A percentile compares a stretch with the other conserved stretches of the same genome.
phyloP scores from a whole-genome alignment of 345 rosid species.

The Citrus inodora region DNA sequence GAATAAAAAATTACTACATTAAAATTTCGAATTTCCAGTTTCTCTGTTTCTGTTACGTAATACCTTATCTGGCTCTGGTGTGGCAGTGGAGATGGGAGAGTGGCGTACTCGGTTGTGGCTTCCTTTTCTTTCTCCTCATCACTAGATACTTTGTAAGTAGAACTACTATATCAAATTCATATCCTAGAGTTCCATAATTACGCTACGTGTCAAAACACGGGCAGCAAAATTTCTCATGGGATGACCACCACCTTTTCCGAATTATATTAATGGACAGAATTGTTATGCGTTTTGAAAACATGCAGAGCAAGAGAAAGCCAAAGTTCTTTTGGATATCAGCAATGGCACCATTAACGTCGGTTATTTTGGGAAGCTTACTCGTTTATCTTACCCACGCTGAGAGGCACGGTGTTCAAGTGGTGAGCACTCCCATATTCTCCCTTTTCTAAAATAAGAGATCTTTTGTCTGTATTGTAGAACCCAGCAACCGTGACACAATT shows the following conservation, averaged over 20 bases:
- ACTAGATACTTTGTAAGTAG: slow-evolving; percentile 67
- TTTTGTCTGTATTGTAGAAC: background rate
- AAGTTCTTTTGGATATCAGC: slow-evolving; percentile 87
- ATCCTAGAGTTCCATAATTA: background rate
- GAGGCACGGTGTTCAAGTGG: slow-evolving; percentile 77
- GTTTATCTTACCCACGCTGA: slow-evolving; percentile 76
- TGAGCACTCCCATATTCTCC: slow-evolving; percentile 16
- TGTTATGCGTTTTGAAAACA: no score
- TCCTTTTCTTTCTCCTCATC: slow-evolving; percentile 71
- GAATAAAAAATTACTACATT: background rate
- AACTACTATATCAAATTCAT: background rate
- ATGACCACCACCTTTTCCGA: no score
- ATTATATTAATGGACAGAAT: no score
- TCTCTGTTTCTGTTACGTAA: background rate
- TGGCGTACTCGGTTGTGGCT: slow-evolving; percentile 66
- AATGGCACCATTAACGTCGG: slow-evolving; percentile 83
- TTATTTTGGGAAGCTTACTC: slow-evolving; percentile 70
- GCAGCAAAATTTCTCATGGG: no score
- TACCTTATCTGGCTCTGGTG: background rate
- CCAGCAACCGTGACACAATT: background rate
- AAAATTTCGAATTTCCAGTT: background rate
- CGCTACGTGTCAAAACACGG: no score
- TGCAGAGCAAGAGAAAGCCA: slow-evolving; percentile 78
- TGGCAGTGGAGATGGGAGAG: slow-evolving; percentile 98
- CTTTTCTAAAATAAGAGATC: background rate